A percentile compares a stretch with the other conserved stretches of the same genome.
These are phyloP conservation scores for Umbilicaria muhlenbergii DNA, from an alignment of 495 filamentous ascomycete genomes.

Conservation along the genomic window DNA sequence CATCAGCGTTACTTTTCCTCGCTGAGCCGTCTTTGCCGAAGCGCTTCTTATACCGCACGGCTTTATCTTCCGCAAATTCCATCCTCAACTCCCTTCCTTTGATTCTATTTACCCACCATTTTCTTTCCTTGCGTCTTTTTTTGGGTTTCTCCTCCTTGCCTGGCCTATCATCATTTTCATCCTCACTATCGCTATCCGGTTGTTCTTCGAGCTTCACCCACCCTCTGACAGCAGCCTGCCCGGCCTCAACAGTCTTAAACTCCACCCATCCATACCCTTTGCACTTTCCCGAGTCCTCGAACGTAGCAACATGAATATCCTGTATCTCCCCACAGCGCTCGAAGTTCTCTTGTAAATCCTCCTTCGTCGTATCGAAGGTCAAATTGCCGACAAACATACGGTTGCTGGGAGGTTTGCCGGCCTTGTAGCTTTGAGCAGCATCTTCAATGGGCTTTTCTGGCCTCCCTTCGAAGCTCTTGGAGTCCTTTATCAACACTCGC, in stretches of 20 bases:
- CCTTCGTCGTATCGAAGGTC: conserved; percentile 68
- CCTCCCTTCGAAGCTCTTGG: conserved; percentile 71
- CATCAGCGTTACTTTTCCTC: neutral
- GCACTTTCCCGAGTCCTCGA: conserved; percentile 94
- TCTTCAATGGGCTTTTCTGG: conserved; percentile 34
- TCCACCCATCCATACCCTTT: conserved; percentile 94
- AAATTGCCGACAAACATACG: conserved; percentile 91
- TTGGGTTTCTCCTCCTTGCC: conserved; percentile 16
- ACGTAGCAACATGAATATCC: conserved; percentile 77
- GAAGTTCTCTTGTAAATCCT: conserved; percentile 65
- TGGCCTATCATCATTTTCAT: conserved; percentile 38
- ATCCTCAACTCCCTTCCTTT: conserved; percentile 65
- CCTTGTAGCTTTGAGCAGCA: conserved; percentile 19
- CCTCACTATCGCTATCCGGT: conserved; percentile 35
- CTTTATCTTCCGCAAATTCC: conserved; percentile 86
- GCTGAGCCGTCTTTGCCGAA: conserved; percentile 50
- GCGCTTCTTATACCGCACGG: conserved; percentile 77
- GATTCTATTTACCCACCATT: conserved; percentile 71
- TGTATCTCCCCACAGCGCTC: conserved; percentile 62
- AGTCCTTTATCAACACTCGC: conserved; percentile 78
- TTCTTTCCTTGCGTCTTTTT: conserved; percentile 45
- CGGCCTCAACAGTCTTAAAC: conserved; percentile 64
- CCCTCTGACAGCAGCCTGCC: conserved; percentile 66
- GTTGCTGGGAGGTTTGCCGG: conserved; percentile 46
- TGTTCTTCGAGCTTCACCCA: conserved; percentile 50